These are phyloP conservation scores for Barnettozyma salicaria DNA, from an alignment of 805 yeast species.

Conservation along the genomic window DNA sequence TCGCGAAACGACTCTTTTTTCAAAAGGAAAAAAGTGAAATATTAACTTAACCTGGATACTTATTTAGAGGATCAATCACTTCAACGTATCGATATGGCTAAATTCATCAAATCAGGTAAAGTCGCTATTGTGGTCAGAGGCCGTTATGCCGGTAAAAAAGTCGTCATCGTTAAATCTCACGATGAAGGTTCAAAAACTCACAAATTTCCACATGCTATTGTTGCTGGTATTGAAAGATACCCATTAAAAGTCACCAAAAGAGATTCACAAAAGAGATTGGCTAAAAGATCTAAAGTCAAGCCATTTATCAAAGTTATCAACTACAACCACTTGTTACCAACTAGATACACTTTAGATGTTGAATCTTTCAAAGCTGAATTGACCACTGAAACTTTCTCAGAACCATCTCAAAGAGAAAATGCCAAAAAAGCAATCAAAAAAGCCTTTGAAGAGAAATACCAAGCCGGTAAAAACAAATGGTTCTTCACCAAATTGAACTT, in stretches of 20 bases:
- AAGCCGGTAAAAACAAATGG: constrained; percentile 99
- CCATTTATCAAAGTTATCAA: constrained; percentile 98
- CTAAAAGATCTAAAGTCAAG: constrained; percentile 97
- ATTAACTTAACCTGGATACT: constrained; percentile 9
- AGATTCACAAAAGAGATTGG: constrained; percentile 93
- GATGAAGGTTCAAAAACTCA: constrained; percentile 98
- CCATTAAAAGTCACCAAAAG: constrained; percentile 95
- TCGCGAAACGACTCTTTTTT: constrained; percentile 20
- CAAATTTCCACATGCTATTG: constrained; percentile 99
- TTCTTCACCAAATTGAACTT: constrained; percentile 97
- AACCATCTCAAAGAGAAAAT: constrained; percentile 97
- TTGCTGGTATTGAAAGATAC: constrained; percentile 98
- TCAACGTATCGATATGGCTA: constrained; percentile 63
- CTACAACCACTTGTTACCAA: constrained; percentile 99
- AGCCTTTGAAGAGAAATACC: constrained; percentile 99
- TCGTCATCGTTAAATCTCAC: constrained; percentile 95
- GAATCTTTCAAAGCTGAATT: constrained; percentile 90
- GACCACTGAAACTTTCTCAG: constrained; percentile 89
- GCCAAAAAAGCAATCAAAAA: constrained; percentile 98
- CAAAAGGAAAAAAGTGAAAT: constrained; percentile 22
- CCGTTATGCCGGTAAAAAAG: constrained; percentile 99
- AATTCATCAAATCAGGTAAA: constrained; percentile 95
- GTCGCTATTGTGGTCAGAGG: constrained; percentile 95
- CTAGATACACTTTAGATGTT: constrained; percentile 97
- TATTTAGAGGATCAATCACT: constrained; percentile 9